phyloP scores from a whole-genome alignment of 495 filamentous ascomycete genomes.

The Evernia prunastri region DNA sequence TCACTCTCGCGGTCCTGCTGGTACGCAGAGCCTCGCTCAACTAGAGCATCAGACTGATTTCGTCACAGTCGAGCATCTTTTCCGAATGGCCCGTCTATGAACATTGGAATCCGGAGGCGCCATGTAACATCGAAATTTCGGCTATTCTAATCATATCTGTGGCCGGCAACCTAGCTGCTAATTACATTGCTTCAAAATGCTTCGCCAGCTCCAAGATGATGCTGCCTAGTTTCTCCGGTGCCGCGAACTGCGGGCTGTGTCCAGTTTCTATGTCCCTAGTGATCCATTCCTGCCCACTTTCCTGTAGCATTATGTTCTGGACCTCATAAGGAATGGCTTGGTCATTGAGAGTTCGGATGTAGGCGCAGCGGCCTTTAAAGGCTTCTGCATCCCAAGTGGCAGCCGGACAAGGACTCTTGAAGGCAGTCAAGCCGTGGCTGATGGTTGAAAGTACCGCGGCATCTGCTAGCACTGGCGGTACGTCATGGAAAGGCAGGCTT shows the following conservation, averaged over 20 bases:
- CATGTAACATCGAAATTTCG: background rate
- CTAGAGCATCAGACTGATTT: background rate
- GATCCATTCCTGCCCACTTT: slow-evolving; percentile 20
- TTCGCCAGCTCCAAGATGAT: slow-evolving; percentile 18
- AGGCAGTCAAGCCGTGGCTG: slow-evolving; percentile 13
- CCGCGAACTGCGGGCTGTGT: slow-evolving; percentile 23
- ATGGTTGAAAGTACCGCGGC: slow-evolving; percentile 10
- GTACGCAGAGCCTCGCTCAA: background rate
- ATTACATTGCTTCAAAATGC: slow-evolving; percentile 9
- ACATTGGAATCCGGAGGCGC: background rate
- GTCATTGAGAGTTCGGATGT: slow-evolving; percentile 13
- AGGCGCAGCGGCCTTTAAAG: slow-evolving; percentile 14
- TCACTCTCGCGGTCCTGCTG: background rate
- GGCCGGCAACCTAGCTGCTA: background rate
- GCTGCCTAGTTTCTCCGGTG: slow-evolving; percentile 22
- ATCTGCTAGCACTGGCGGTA: slow-evolving; percentile 8
- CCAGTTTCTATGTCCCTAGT: slow-evolving; percentile 21
- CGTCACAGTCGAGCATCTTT: background rate
- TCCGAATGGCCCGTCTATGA: background rate
- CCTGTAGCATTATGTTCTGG: slow-evolving; percentile 11
- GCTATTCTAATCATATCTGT: background rate
- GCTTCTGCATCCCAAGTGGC: slow-evolving; percentile 16
- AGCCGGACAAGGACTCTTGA: slow-evolving; percentile 17
- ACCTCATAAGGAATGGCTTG: slow-evolving; percentile 9
- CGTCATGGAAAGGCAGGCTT: slow-evolving; percentile 22